Percentiles rank a stretch among this genome's conserved stretches.
Conservation (phyloP, 1,284 basidiomycete species). For the Peniophora sp. region DNA sequence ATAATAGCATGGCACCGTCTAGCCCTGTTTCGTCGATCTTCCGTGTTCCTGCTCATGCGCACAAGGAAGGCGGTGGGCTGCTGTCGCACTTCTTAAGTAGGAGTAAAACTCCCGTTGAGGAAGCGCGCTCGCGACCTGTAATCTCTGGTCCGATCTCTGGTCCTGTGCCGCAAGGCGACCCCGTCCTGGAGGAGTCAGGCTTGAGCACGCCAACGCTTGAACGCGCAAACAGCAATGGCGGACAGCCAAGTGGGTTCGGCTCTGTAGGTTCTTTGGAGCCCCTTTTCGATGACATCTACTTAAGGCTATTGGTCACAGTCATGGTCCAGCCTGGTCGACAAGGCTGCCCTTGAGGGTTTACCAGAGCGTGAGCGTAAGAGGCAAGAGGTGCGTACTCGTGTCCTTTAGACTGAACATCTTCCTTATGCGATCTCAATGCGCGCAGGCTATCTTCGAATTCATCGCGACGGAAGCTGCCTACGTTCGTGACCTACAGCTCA, state of each 20-base stretch:
- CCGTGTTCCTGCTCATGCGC: background rate
- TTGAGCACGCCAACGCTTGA: constrained; percentile 6
- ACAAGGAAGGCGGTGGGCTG: constrained; percentile 4
- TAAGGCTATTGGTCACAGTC: constrained; percentile 40
- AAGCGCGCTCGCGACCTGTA: constrained; percentile 27
- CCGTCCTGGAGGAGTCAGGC: constrained; percentile 14
- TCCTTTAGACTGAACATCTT: background rate
- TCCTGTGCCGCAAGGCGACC: constrained; percentile 3
- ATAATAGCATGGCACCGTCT: constrained; percentile 14
- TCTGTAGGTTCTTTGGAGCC: constrained; percentile 32
- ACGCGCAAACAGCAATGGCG: constrained; percentile 9
- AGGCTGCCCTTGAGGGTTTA: constrained; percentile 72
- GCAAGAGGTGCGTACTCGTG: constrained; percentile 61
- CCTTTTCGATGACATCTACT: constrained; percentile 3
- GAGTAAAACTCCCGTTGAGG: constrained; percentile 38
- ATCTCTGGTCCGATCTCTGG: constrained; percentile 54
- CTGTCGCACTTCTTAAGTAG: constrained; percentile 53
- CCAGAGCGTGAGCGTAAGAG: constrained; percentile 72
- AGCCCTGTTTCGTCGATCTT: constrained; percentile 15
- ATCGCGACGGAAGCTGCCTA: constrained; percentile 85
- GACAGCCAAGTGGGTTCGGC: constrained; percentile 39
- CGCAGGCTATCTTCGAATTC: constrained; percentile 81
- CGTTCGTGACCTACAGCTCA: constrained; percentile 83
- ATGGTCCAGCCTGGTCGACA: constrained; percentile 87
- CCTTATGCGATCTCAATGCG: too few species aligned